A percentile compares a stretch with the other conserved stretches of the same genome.
Evolutionary conservation across 345 rosid genomes (phyloP).

Genomic region (Aegle marmelos): DNA sequence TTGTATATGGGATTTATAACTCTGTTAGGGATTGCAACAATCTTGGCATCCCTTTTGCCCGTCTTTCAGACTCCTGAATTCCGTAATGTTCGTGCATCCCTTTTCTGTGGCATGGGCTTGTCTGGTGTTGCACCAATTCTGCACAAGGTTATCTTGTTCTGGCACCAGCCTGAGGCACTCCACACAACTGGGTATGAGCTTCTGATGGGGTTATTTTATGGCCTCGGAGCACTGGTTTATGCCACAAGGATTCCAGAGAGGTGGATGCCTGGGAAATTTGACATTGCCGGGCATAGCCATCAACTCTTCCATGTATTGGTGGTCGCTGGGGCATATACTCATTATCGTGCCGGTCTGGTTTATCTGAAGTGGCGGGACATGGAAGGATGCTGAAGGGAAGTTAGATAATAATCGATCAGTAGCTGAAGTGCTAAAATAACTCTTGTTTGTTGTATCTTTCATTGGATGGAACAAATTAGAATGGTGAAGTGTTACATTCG

Average conservation of each 20-base stretch:
- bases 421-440: not conserved
- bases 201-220: constrained; percentile 76
- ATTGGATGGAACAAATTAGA: not conserved
- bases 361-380: constrained; percentile 84
- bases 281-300: constrained; percentile 95
- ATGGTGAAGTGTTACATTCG: not conserved
- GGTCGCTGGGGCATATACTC: constrained; percentile 85
- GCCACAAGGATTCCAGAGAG: constrained; percentile 84
- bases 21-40: constrained; percentile 58
- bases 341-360: constrained; percentile 78
- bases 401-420: not conserved
- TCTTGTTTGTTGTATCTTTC: not conserved
- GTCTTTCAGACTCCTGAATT: constrained; percentile 79
- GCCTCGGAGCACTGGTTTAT: constrained; percentile 71
- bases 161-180: constrained; percentile 85
- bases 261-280: constrained; percentile 96
- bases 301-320: constrained; percentile 84
- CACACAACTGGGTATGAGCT: constrained; percentile 84
- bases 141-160: constrained; percentile 75
- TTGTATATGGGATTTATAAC: constrained; percentile 88
- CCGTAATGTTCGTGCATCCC: constrained; percentile 59
- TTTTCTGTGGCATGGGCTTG: constrained; percentile 84
- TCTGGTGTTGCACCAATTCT: constrained; percentile 75
- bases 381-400: constrained; percentile 52
- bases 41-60: constrained; percentile 70